phyloP scores from a whole-genome alignment of 2,329 filamentous ascomycete genomes.

The Coniella lustricola region DNA sequence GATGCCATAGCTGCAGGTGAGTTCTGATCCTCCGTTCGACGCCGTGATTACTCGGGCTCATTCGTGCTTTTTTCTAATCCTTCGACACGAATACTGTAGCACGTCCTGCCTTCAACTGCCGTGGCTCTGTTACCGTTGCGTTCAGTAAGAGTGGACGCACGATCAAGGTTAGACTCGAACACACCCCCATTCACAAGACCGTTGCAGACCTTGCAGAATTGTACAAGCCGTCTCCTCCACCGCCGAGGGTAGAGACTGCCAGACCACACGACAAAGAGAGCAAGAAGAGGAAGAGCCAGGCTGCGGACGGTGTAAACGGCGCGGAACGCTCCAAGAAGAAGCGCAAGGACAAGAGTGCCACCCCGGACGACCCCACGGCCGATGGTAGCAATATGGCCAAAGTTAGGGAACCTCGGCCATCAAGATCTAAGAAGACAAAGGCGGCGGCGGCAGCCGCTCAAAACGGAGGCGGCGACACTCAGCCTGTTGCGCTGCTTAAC shows the following conservation, averaged over 20 bases:
- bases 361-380: conserved; percentile 9
- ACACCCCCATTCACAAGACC: conserved; percentile 50
- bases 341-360: conserved; percentile 23
- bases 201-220: conserved; percentile 42
- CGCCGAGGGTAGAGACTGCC: conserved; percentile 19
- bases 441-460: conserved; percentile 15
- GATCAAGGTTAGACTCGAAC: conserved; percentile 48
- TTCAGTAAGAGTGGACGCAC: conserved; percentile 41
- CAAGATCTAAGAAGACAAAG: conserved; percentile 8
- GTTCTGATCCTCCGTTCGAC: background rate
- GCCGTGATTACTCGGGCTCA: no score
- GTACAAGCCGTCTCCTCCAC: conserved; percentile 38
- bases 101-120: conserved; percentile 54
- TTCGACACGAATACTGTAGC: conserved; percentile 26
- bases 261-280: conserved; percentile 21
- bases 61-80: background rate
- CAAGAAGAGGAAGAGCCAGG: conserved; percentile 20
- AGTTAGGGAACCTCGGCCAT: conserved; percentile 18
- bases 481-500: conserved; percentile 29
- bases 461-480: conserved; percentile 4
- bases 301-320: conserved; percentile 2
- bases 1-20: conserved; percentile 40
- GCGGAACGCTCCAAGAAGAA: conserved; percentile 22
- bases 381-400: conserved; percentile 14
- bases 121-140: conserved; percentile 41